phyloP scores from a whole-genome alignment of 148 eudicot genomes.

The Cornus florida region DNA sequence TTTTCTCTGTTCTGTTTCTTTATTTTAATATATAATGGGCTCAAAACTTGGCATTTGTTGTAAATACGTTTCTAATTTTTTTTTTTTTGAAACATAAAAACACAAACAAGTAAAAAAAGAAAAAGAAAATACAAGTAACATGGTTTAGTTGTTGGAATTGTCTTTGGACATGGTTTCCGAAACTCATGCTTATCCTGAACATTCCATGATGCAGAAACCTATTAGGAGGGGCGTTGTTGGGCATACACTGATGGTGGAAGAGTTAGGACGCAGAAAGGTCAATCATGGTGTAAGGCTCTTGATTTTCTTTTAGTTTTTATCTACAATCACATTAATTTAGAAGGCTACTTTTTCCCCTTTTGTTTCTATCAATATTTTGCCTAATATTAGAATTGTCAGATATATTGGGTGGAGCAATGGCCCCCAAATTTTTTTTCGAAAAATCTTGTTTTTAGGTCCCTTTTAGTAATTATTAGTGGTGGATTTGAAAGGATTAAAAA shows the following conservation, averaged over 20 bases:
- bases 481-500: too few relatives aligned
- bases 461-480: too few relatives aligned
- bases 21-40: background rate
- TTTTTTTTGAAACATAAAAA: too few relatives aligned
- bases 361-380: background rate
- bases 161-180: background rate
- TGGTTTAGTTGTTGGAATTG: background rate
- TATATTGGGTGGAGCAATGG: too few relatives aligned
- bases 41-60: background rate
- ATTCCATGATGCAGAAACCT: conserved; percentile 58
- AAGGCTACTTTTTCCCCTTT: background rate
- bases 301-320: background rate
- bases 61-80: background rate
- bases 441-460: background rate
- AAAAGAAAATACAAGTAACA: too few relatives aligned
- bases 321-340: background rate
- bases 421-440: too few relatives aligned
- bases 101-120: too few relatives aligned
- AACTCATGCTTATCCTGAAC: background rate
- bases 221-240: conserved; percentile 83
- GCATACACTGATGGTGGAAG: conserved; percentile 79
- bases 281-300: conserved; percentile 58
- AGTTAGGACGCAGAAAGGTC: conserved; percentile 67
- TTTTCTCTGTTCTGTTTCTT: background rate
- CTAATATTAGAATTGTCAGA: background rate